These are phyloP conservation scores for Acidomyces sp. DNA, from an alignment of 495 filamentous ascomycete genomes.

Conservation along the genomic window DNA sequence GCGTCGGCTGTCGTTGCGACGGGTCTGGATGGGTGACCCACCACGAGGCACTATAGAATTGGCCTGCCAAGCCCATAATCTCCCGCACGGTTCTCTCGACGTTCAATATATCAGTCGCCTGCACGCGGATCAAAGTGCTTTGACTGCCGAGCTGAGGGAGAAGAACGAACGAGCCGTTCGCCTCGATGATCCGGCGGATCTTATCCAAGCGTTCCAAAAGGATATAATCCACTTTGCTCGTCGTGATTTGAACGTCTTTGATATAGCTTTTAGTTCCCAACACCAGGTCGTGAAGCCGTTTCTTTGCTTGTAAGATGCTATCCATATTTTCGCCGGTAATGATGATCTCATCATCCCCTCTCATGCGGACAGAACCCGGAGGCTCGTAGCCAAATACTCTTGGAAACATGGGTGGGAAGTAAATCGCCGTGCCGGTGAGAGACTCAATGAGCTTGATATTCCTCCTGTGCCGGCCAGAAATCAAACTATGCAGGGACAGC, in stretches of 20 bases:
- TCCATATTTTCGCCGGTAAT: conserved; percentile 78
- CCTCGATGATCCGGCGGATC: conserved; percentile 92
- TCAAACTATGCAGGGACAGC: conserved; percentile 70
- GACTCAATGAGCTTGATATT: conserved; percentile 97
- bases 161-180: conserved; percentile 85
- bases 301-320: conserved; percentile 73
- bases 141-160: conserved; percentile 75
- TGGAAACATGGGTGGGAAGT: conserved; percentile 90
- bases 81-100: conserved; percentile 88
- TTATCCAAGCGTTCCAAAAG: conserved; percentile 85
- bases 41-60: conserved; percentile 97
- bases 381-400: conserved; percentile 79
- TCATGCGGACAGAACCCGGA: conserved; percentile 51
- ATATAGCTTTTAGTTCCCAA: conserved; percentile 66
- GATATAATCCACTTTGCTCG: conserved; percentile 87
- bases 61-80: conserved; percentile 86
- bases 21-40: conserved; percentile 71
- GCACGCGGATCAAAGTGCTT: conserved; percentile 67
- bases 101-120: conserved; percentile 81
- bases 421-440: conserved; percentile 84
- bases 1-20: conserved; percentile 56
- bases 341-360: conserved; percentile 79
- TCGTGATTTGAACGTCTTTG: conserved; percentile 75
- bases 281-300: conserved; percentile 72
- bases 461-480: conserved; percentile 83